Evolutionary conservation across 495 filamentous ascomycete species (phyloP), one percentile per base, ranked within the genome.

Genomic region (Chaetomium fimeti): DNA sequence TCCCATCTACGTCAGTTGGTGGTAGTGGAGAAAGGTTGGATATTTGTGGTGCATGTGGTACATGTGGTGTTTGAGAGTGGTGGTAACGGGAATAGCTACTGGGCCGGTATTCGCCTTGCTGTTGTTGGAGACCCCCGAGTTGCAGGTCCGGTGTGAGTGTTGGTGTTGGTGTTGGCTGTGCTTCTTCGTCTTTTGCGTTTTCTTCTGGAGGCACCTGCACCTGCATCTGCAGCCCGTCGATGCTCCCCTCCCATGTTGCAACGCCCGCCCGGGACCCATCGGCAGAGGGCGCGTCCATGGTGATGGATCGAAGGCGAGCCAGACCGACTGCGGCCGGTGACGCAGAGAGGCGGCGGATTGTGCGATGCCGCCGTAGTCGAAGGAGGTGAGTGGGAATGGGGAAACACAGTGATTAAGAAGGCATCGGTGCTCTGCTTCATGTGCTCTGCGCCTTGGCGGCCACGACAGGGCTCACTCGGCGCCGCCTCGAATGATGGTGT

Each of bases 271-370:
- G 32, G 32, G 32, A 36, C 32, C 1, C 32, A 11, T 36, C 1
- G 32, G 32, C 32, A 36, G 12, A 36, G 32, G 6, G 38, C 40
- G 48, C 52, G 47, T 57, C 28, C 64, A 62, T 66, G 58, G 22
- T 32, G 32, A 36, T 5, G 24, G 47, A 58, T 27, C 22, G 32
- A n/a, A 36, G 40, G 36, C 47, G 51, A 47, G 45, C 48, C 48
- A 22, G 45, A 53, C 59, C 64, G 49, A 36, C 40, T 38, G 54
- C 47, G 52, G 52, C 52, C 58, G 64, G 58, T 28, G 42, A 40
- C 52, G 53, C 64, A 66, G 28, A 32, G 36, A 40, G 53, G 28
- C 8, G 9, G 25, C 38, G n/a, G 16, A 24, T 32, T 9, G 45
- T 29, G 51, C 28, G 36, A 40, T 29, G 52, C 49, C 43, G 53